A percentile compares a stretch with the other conserved stretches of the same genome.
Evolutionary conservation across 2,329 filamentous ascomycete genomes (phyloP).

Genomic region (Pestalotiopsis sp.): DNA sequence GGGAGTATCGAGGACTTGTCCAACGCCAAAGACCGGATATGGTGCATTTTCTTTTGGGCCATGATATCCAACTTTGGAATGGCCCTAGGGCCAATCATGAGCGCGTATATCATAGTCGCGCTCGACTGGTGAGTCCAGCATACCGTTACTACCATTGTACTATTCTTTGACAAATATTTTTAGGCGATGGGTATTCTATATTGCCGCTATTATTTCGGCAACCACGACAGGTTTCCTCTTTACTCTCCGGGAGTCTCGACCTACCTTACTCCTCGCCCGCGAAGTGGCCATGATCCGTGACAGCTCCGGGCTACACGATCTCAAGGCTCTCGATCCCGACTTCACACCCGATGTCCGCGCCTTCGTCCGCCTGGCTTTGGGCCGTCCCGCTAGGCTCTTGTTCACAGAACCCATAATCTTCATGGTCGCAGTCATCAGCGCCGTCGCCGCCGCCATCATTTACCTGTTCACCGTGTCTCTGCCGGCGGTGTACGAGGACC

Average conservation of each 20-base stretch:
- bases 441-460: slow-evolving; percentile 46
- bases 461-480: slow-evolving; percentile 51
- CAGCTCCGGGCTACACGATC: slow-evolving; percentile 17
- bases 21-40: slow-evolving; percentile 45
- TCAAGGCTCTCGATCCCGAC: slow-evolving; percentile 39
- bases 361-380: slow-evolving; percentile 41
- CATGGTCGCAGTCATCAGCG: slow-evolving; percentile 43
- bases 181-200: slow-evolving; percentile 44
- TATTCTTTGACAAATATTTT: neutral
- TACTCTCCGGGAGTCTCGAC: slow-evolving; percentile 46
- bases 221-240: slow-evolving; percentile 36
- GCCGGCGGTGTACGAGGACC: slow-evolving; percentile 38
- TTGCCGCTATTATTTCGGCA: slow-evolving; percentile 40
- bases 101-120: slow-evolving; percentile 39
- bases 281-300: slow-evolving; percentile 19
- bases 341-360: slow-evolving; percentile 36
- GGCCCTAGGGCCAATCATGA: slow-evolving; percentile 45
- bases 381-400: slow-evolving; percentile 44
- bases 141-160: neutral
- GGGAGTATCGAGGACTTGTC: slow-evolving; percentile 54
- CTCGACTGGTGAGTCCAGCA: slow-evolving; percentile 37
- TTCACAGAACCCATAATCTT: slow-evolving; percentile 50
- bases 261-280: slow-evolving; percentile 39
- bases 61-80: slow-evolving; percentile 44
- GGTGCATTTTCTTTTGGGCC: slow-evolving; percentile 49